Percentiles rank a stretch among this genome's conserved stretches.
These are phyloP conservation scores for Phytophthora sp. DNA, from an alignment of 352 stramenopile genomes.

Conservation along the genomic window DNA sequence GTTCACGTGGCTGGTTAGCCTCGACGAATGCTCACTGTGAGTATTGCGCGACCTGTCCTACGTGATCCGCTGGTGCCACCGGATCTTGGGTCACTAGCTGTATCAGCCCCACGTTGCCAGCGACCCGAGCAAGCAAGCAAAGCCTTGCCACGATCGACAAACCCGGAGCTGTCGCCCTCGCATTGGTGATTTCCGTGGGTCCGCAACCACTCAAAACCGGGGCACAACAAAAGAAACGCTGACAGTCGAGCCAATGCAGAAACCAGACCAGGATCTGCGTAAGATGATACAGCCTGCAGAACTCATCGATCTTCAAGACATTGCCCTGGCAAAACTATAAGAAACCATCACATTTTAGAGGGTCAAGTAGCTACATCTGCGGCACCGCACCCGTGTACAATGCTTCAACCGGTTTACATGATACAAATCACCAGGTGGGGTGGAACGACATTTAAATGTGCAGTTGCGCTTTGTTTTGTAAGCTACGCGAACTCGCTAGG, in stretches of 20 bases:
- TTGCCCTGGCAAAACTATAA: background rate
- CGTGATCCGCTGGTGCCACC: slow-evolving; percentile 1
- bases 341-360: slow-evolving; percentile 6
- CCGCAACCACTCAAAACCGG: slow-evolving; percentile 36
- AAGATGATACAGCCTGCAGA: slow-evolving; percentile 22
- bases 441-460: background rate
- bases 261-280: slow-evolving; percentile 16
- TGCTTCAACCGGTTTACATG: too few species aligned
- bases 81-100: slow-evolving; percentile 10
- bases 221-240: slow-evolving; percentile 36
- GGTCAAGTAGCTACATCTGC: slow-evolving; percentile 10
- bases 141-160: slow-evolving; percentile 19
- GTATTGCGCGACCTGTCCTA: too few species aligned
- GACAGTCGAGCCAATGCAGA: slow-evolving; percentile 16
- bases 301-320: background rate
- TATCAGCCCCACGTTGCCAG: slow-evolving; percentile 4
- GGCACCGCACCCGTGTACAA: slow-evolving; percentile 19
- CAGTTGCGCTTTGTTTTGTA: too few species aligned
- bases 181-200: too few species aligned
- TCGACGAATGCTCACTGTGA: too few species aligned
- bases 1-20: too few species aligned
- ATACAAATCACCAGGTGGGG: too few species aligned
- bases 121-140: slow-evolving; percentile 24
- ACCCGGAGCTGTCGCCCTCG: slow-evolving; percentile 31
- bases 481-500: background rate